Percentiles rank a stretch among this genome's conserved stretches.
Conservation (phyloP, 2,329 filamentous ascomycete genomes). For the Aspergillus hortae region DNA sequence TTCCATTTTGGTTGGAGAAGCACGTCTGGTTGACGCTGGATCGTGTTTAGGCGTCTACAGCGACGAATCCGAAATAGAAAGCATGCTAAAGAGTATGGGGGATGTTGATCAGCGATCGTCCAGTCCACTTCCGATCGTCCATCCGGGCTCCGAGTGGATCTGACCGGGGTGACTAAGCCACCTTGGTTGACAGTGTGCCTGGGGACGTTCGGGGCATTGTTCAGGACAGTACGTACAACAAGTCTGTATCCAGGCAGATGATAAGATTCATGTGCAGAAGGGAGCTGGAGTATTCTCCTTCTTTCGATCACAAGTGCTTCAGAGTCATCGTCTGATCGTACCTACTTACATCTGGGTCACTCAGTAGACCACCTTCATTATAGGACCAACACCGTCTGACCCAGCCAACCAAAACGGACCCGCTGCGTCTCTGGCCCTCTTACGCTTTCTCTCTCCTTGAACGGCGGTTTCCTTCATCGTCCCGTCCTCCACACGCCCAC, state of each 20-base stretch:
- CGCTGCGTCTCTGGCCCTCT: background rate
- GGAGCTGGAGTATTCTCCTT: no score
- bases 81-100: slow-evolving; percentile 1
- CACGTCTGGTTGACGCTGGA: no score
- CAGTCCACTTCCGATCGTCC: slow-evolving; percentile 6
- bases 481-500: background rate
- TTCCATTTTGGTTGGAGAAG: background rate
- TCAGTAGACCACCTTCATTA: no score
- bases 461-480: slow-evolving; percentile 2
- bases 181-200: slow-evolving; percentile 1
- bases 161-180: slow-evolving; percentile 3
- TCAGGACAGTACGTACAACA: no score
- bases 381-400: background rate
- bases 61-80: slow-evolving; percentile 1
- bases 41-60: background rate
- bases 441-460: background rate
- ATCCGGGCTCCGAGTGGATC: slow-evolving; percentile 1
- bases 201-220: no score
- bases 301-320: no score
- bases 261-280: no score
- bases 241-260: no score
- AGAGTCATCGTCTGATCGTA: no score
- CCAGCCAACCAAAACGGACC: slow-evolving; percentile 5
- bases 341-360: no score
- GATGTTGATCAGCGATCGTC: slow-evolving; percentile 9